Percentiles rank a stretch among this genome's conserved stretches.
These are phyloP conservation scores for Fusarium burgessii DNA, from an alignment of 2,329 filamentous ascomycete genomes.

Conservation along the genomic window DNA sequence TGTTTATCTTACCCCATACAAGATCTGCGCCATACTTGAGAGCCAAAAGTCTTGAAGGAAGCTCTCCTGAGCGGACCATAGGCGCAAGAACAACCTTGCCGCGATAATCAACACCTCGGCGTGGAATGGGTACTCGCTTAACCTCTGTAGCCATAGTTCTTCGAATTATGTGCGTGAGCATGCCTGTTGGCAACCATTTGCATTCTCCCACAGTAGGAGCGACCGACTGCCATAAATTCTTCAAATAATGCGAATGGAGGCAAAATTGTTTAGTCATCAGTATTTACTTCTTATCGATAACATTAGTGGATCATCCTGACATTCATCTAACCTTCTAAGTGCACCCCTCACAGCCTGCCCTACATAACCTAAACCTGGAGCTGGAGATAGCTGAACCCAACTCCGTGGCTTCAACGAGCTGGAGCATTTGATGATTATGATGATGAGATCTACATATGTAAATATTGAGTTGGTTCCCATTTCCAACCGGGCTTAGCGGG, in stretches of 20 bases:
- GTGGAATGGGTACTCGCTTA: constrained; percentile 84
- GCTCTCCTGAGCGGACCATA: constrained; percentile 97
- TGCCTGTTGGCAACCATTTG: constrained; percentile 38
- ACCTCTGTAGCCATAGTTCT: constrained; percentile 68
- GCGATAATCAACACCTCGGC: constrained; percentile 90
- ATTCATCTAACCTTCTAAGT: no score
- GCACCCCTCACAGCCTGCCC: no score
- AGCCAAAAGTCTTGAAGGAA: constrained; percentile 88
- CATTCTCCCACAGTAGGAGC: constrained; percentile 8
- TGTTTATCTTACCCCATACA: constrained; percentile 80
- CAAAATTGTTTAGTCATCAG: constrained; percentile 39
- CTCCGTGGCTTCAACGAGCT: background rate
- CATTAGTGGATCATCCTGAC: background rate
- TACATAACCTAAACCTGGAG: constrained; percentile 5
- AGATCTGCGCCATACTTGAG: constrained; percentile 96
- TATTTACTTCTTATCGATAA: constrained; percentile 41
- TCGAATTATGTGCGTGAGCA: constrained; percentile 54
- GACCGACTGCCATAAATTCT: constrained; percentile 32
- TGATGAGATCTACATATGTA: background rate
- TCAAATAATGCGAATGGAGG: constrained; percentile 24
- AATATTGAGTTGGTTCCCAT: background rate
- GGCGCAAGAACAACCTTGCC: constrained; percentile 95
- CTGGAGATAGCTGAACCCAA: background rate
- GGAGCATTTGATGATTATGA: background rate
- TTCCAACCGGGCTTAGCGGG: background rate